Conservation (phyloP, 208 protist species). For the Trypanosoma vivax region DNA sequence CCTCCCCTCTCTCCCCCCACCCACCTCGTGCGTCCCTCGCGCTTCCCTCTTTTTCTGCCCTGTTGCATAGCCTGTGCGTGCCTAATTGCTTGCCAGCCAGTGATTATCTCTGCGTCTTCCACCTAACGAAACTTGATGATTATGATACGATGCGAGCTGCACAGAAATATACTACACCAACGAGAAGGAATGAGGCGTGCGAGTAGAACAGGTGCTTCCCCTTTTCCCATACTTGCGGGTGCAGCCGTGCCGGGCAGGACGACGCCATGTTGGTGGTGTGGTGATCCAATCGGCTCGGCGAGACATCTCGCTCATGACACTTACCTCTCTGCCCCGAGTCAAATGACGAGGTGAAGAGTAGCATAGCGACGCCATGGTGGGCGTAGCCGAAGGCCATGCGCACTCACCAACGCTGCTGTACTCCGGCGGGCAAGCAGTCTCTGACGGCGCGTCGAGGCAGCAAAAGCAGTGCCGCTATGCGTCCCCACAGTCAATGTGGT, state of each 20-base stretch:
- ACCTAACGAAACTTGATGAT: conserved; percentile 5
- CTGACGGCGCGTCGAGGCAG: background rate
- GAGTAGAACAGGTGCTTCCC: background rate
- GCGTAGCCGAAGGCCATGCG: conserved; percentile 1
- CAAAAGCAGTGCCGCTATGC: conserved; percentile 28
- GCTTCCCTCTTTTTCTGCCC: background rate
- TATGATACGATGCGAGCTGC: conserved; percentile 1
- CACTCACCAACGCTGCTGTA: background rate
- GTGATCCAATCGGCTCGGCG: conserved; percentile 2
- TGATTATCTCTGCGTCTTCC: conserved; percentile 3
- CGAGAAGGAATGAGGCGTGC: background rate
- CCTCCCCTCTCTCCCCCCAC: background rate
- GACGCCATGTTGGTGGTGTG: background rate
- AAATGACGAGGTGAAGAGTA: background rate
- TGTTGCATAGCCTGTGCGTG: background rate
- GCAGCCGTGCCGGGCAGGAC: conserved; percentile 1
- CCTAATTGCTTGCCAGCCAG: background rate
- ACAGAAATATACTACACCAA: conserved; percentile 6
- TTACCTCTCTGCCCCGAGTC: too few relatives aligned
- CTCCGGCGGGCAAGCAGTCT: conserved; percentile 1
- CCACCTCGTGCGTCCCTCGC: too few relatives aligned
- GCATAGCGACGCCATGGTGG: too few relatives aligned
- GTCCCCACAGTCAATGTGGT: conserved; percentile 15
- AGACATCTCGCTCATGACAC: too few relatives aligned
- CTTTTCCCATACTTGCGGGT: background rate